Evolutionary conservation across 192 early-diverging fungal genomes (phyloP), one percentile per base, ranked within the genome.

Genomic region (Pilobolus umbonatus): DNA sequence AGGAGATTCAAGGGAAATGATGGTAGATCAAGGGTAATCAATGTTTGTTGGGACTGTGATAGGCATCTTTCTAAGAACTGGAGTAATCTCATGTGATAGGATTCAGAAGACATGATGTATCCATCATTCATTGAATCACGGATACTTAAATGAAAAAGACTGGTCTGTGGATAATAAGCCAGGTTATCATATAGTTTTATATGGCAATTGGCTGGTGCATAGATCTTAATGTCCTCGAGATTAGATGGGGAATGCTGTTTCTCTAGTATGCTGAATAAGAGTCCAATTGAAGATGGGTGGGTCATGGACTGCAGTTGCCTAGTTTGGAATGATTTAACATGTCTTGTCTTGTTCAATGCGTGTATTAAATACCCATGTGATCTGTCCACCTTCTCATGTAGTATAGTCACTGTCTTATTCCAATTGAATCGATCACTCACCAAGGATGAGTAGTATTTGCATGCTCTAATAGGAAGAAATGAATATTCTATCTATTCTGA

Each of bases 111-210:
- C 39, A 42, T 42, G 39, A 42, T 42, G 19, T 15, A 42, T 42
- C 14, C 52, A 54, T 54, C 52, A 54, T 54, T 35, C 38, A 35
- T 26, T 54, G 52, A 22, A 22, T 54, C 52, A 54, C 52, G 52
- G 19, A 54, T n/a, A 36, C 34, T 54, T 11, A 54, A 54, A 32
- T 35, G 32, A 22, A 5, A 14, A 32, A 54, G 31, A 14, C 19
- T 12, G 19, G 39, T 42, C 19, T 54, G 32, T 34, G 52, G 52
- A 54, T 38, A 34, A 36, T 22, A 24, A 19, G 32, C 38, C 38
- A 35, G 31, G 35, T 9, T 35, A 4, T 22, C 5, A 36, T 42
- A 42, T 17, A 42, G 9, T 15, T 42, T 42, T 4, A 17, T 17
- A 42, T 42, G 39, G 24, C n/a, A 12, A 54, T 35, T 34, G 31